These are phyloP conservation scores for Olyra latifolia DNA, from an alignment of 176 grass and related monocot genomes.

Conservation along the genomic window DNA sequence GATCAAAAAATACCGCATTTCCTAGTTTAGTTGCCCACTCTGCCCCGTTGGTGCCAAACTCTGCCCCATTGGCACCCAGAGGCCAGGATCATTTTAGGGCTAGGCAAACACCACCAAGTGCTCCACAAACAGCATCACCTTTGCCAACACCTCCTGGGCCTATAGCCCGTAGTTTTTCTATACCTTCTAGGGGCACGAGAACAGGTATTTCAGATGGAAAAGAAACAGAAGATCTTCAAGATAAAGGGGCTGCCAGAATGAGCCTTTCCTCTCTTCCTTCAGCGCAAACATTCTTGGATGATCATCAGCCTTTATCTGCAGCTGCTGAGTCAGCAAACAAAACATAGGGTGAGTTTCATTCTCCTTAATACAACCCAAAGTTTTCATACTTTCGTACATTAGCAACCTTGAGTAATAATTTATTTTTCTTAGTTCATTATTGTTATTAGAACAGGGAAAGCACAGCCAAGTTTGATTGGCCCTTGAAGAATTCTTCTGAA, in stretches of 20 bases:
- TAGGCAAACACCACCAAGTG: constrained; percentile 43
- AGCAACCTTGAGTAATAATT: not conserved
- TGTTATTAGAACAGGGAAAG: not conserved
- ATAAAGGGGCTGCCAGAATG: constrained; percentile 52
- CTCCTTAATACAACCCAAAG: not conserved
- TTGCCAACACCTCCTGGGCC: constrained; percentile 69
- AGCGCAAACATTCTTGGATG: constrained; percentile 49
- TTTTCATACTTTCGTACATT: not conserved
- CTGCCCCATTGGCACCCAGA: constrained; percentile 63
- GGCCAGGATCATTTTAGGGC: constrained; percentile 44
- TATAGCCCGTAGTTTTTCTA: constrained; percentile 92
- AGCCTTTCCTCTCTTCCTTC: constrained; percentile 61
- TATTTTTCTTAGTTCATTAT: not conserved
- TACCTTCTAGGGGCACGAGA: constrained; percentile 75
- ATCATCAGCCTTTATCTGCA: constrained; percentile 42
- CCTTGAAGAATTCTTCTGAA: constrained; percentile 2
- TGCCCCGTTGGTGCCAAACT: constrained; percentile 79
- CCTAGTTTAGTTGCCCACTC: constrained; percentile 72
- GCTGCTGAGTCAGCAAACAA: constrained; percentile 44
- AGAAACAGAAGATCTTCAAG: constrained; percentile 49
- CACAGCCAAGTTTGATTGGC: not conserved
- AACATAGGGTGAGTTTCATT: constrained; percentile 45
- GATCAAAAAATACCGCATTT: constrained; percentile 45
- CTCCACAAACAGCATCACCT: constrained; percentile 73
- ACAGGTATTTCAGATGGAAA: constrained; percentile 51